Evolutionary conservation across 2,329 filamentous ascomycete species (phyloP), one percentile per base, ranked within the genome.

Genomic region (Thermochaetoides dissita): DNA sequence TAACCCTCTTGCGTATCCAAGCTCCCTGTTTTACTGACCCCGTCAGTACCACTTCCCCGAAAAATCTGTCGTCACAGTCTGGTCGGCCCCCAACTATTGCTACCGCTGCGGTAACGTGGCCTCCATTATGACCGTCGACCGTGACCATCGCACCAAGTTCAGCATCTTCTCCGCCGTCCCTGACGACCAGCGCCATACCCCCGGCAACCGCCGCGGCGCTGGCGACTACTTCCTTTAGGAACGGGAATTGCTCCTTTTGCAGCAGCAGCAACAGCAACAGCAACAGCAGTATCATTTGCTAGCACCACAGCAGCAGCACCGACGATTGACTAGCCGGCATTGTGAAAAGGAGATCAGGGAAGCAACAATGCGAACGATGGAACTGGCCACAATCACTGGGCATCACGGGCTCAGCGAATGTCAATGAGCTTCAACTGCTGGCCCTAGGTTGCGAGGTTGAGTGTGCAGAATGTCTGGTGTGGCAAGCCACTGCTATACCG

Each of bases 51-150:
- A 96, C 59, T 96, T 96, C 64, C 74, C 82, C 41, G 84, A 94
- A 60, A 89, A 91, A 64, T 93, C 93, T 9, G 88, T 95, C 35
- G 88, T 94, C 11, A 98, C 91, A 0, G 91, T 98, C 17, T 98
- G 91, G 91, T 95, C 87, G 46, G 91, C 91, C 3, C 91, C 91
- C 5, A 98, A 93, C 59, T 91, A 91, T 63, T 93, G 85, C 60
- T 94, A 94, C 61, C 75, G 88, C 42, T 98, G 91, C 61, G 91
- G 91, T 33, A 98, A 98, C 57, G 78, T 96, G 59, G 91, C 91
- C 7, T 95, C 88, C 58, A 94, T 95, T 59, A 94, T 94, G 80
- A 87, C 87, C 40, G 79, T 95, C 29, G 79, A 82, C 51, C 81
- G 83, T 55, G 82, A 91, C 55, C 70, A 95, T 40, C 79, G 86